Conservation (phyloP, 2,329 filamentous ascomycete genomes). For the Tolypocladium guangdongense region DNA sequence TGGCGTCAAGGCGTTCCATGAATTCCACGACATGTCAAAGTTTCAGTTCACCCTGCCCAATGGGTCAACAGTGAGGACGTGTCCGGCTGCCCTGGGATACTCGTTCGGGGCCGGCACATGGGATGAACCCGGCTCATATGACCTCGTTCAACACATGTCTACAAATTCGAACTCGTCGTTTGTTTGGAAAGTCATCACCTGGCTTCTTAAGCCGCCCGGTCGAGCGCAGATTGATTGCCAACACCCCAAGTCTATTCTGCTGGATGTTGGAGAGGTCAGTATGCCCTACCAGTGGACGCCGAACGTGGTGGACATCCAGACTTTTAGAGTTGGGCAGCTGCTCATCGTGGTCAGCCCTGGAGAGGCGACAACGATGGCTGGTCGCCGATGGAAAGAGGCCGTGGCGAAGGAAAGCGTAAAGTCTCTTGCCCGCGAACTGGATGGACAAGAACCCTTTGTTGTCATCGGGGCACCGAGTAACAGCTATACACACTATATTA, state of each 20-base stretch:
- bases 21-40: slow-evolving; percentile 66
- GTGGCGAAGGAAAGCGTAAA: slow-evolving; percentile 40
- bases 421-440: slow-evolving; percentile 29
- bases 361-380: slow-evolving; percentile 86
- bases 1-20: slow-evolving; percentile 67
- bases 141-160: slow-evolving; percentile 77
- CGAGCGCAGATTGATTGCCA: slow-evolving; percentile 65
- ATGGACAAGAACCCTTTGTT: slow-evolving; percentile 47
- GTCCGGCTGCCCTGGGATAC: slow-evolving; percentile 76
- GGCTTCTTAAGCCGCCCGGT: slow-evolving; percentile 57
- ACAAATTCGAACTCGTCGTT: slow-evolving; percentile 59
- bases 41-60: slow-evolving; percentile 65
- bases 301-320: slow-evolving; percentile 80
- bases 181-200: slow-evolving; percentile 66
- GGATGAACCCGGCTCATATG: slow-evolving; percentile 78
- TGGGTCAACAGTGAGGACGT: slow-evolving; percentile 60
- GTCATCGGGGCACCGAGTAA: slow-evolving; percentile 83
- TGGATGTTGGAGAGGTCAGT: slow-evolving; percentile 72
- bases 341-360: slow-evolving; percentile 77
- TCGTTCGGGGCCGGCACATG: slow-evolving; percentile 85
- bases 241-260: slow-evolving; percentile 67
- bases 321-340: slow-evolving; percentile 72
- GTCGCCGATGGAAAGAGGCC: slow-evolving; percentile 71
- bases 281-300: slow-evolving; percentile 75
- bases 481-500: slow-evolving; percentile 71